Base-by-base conservation (phyloP, 805 yeast species). In the Metschnikowia kunwiensis region DNA sequence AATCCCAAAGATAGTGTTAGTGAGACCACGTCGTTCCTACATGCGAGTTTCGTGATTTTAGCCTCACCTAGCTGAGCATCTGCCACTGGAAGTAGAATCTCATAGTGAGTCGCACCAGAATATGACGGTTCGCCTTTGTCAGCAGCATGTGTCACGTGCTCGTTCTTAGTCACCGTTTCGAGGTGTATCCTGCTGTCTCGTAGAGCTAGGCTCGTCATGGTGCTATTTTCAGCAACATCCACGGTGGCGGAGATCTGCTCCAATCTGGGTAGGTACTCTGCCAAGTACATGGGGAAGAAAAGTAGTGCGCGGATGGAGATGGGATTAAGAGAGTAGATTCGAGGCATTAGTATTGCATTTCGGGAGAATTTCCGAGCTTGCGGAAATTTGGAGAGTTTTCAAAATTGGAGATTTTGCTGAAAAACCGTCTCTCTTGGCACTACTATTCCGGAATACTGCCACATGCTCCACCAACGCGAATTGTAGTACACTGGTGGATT, bases 181-280 rank as follows among this genome's bases (percentile, higher is more conserved):
- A 40, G 19, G 12, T 31, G 12, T 5, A 43, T 26, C 6, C 21
- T 23, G n/a, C 21, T 24, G 5, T 29, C 28, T 22, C 25, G 24
- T 6, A 43, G 23, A 11, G 32, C 36, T 7, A 40, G 27, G 10
- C 31, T 30, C 7, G 22, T 39, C 10, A 43, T 30, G 7, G 16
- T 29, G 19, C 30, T 27, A 4, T 26, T 15, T n/a, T 24, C 22
- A 11, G 24, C 9, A 12, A 34, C 30, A 1, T 42, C 46, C 5
- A 36, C 16, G 12, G 34, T 35, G 26, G 46, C 37, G 13, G 50
- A 36, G 17, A 46, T 34, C 30, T 46, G 49, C 13, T 34, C 38
- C 7, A 48, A 30, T 27, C 50, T 39, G 26, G 52, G 50, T 20
- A 48, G 44, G 16, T 41, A 33, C 27, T 48, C 52, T 8, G 47